These are phyloP conservation scores for Phialocephala sp. DNA, from an alignment of 2,329 filamentous ascomycete genomes.

Conservation along the genomic window DNA sequence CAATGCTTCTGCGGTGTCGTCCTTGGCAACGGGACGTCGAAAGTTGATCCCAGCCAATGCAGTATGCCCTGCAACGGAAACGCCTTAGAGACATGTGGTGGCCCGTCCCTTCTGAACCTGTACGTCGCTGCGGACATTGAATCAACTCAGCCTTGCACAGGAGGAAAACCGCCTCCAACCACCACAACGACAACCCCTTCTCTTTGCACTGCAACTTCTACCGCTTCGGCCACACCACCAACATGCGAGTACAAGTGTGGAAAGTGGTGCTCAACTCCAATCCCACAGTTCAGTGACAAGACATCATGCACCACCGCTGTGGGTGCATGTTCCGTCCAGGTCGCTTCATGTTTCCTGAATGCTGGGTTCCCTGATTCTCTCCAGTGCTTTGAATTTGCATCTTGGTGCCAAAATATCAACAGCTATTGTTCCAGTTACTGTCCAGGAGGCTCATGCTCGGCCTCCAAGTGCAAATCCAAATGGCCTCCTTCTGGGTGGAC, in stretches of 20 bases:
- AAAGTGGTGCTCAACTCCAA: constrained; percentile 56
- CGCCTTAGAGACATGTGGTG: constrained; percentile 43
- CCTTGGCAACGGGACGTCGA: constrained; percentile 38
- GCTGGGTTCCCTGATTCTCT: constrained; percentile 56
- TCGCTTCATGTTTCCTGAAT: constrained; percentile 55
- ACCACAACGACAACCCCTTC: constrained; percentile 29
- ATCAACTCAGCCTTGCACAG: constrained; percentile 54
- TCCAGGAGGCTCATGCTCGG: constrained; percentile 46
- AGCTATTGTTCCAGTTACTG: constrained; percentile 51
- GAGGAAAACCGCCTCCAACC: constrained; percentile 10
- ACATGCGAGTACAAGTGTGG: constrained; percentile 60
- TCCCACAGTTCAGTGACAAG: constrained; percentile 54
- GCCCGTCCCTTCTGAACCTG: constrained; percentile 40
- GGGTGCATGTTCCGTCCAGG: constrained; percentile 51
- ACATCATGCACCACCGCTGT: constrained; percentile 48
- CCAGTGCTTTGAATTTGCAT: constrained; percentile 56
- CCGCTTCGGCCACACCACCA: constrained; percentile 44
- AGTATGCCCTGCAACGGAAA: constrained; percentile 41
- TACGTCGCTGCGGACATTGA: constrained; percentile 54
- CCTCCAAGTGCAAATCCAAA: constrained; percentile 50
- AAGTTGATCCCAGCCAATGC: constrained; percentile 22
- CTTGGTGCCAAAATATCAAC: constrained; percentile 54
- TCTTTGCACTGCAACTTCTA: constrained; percentile 45
- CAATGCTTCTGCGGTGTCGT: constrained; percentile 49
- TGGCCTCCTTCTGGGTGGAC: constrained; percentile 46